phyloP scores from a whole-genome alignment of 1,139 yeast species.

The Pichia sp. region DNA sequence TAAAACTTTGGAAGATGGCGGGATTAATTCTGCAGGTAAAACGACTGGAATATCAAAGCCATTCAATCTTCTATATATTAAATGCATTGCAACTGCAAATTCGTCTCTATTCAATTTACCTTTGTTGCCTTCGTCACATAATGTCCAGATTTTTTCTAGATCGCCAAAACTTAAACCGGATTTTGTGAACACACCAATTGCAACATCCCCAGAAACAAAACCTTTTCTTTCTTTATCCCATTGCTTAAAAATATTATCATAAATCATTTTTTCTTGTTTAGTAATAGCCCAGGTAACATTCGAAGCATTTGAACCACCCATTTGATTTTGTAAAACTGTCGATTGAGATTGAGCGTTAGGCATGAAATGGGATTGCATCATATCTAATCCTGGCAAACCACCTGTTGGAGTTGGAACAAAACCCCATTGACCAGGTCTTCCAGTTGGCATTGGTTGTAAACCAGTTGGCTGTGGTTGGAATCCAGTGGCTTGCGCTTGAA shows the following conservation, averaged over 20 bases:
- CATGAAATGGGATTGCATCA: constrained; percentile 69
- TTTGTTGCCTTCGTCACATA: constrained; percentile 62
- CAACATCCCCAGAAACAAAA: constrained; percentile 69
- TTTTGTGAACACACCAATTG: constrained; percentile 81
- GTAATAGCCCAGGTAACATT: constrained; percentile 70
- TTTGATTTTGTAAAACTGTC: constrained; percentile 40
- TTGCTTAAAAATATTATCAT: constrained; percentile 80
- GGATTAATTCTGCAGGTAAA: constrained; percentile 67
- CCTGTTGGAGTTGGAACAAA: constrained; percentile 68
- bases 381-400: constrained; percentile 69
- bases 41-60: constrained; percentile 67
- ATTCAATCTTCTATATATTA: constrained; percentile 67
- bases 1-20: constrained; percentile 67
- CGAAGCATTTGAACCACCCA: constrained; percentile 47
- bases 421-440: constrained; percentile 80
- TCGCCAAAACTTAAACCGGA: constrained; percentile 83
- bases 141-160: constrained; percentile 84
- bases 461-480: constrained; percentile 35
- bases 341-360: constrained; percentile 45
- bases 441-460: constrained; percentile 53
- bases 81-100: constrained; percentile 79
- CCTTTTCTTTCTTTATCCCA: constrained; percentile 76
- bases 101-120: constrained; percentile 73
- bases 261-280: constrained; percentile 77
- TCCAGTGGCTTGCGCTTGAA: constrained; percentile 27